phyloP scores from a whole-genome alignment of 345 rosid species.

The Hibiscus tridactylites region DNA sequence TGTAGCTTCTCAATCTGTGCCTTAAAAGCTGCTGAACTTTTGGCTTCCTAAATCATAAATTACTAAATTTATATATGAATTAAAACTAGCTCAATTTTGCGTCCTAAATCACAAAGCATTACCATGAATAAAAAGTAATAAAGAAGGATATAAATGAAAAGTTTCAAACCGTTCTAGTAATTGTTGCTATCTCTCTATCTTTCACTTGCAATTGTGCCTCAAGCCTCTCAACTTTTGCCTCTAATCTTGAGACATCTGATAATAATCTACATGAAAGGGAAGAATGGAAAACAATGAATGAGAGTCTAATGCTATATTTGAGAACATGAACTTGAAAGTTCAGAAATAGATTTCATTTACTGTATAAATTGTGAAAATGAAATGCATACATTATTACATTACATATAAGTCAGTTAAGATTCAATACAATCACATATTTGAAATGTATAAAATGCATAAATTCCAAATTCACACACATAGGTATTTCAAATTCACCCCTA shows the following conservation, averaged over 20 bases:
- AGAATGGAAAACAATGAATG: neutral
- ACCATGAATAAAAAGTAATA: neutral
- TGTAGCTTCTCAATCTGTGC: conserved; percentile 86
- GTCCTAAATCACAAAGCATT: too few species aligned
- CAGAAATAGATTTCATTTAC: neutral
- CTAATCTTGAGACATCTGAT: conserved; percentile 79
- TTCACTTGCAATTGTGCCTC: conserved; percentile 74
- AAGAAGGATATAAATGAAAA: neutral
- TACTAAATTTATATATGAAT: conserved; percentile 8
- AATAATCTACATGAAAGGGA: conserved; percentile 34
- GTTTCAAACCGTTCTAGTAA: conserved; percentile 66
- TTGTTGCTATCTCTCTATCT: conserved; percentile 89
- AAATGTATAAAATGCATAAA: neutral
- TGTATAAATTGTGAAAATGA: neutral
- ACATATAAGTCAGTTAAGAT: neutral
- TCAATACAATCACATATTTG: neutral
- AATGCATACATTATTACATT: neutral
- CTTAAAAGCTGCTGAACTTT: conserved; percentile 73
- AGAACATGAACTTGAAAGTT: neutral
- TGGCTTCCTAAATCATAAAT: conserved; percentile 61
- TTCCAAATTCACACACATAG: neutral
- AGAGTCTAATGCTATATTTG: neutral
- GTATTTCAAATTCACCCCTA: neutral
- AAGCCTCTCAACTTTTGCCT: conserved; percentile 88
- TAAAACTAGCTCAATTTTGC: neutral